These are phyloP conservation scores for Suillus lakei DNA, from an alignment of 768 basidiomycete genomes.

Conservation along the genomic window DNA sequence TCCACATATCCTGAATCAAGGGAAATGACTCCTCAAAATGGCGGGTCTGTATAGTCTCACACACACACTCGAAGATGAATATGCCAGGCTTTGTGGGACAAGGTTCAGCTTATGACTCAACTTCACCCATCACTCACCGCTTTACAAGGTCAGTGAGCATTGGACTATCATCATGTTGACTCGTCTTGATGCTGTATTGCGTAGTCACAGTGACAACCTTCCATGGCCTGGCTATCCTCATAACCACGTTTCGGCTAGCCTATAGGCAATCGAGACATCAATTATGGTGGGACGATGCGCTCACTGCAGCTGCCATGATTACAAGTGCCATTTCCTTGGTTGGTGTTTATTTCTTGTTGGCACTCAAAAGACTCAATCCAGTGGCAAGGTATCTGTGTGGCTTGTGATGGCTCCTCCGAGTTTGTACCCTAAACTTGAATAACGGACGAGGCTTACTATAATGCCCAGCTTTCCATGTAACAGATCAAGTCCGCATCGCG, in stretches of 20 bases:
- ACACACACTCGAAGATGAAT: not conserved
- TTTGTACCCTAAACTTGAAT: not conserved
- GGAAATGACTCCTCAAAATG: not conserved
- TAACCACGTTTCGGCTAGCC: conserved; percentile 9
- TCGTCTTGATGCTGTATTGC: not conserved
- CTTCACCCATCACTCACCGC: not conserved
- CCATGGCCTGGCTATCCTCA: conserved; percentile 6
- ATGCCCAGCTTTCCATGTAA: not conserved
- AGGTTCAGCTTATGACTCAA: not conserved
- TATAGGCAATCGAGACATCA: conserved; percentile 8
- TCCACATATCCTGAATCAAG: not conserved
- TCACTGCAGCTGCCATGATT: not conserved
- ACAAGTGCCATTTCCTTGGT: not conserved
- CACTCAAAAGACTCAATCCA: not conserved
- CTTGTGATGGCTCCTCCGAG: not conserved
- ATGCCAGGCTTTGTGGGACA: not conserved
- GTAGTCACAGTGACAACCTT: not conserved
- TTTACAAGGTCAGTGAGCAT: not conserved
- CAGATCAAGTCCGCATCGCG: not conserved
- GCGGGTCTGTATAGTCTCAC: not conserved
- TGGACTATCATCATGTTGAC: not conserved
- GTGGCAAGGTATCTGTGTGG: not conserved
- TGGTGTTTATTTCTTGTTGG: not conserved
- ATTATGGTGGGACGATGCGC: conserved; percentile 15
- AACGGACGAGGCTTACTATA: not conserved